Percentiles rank a stretch among this genome's conserved stretches.
These are phyloP conservation scores for Populus ilicifolia DNA, from an alignment of 345 rosid genomes.

Conservation along the genomic window DNA sequence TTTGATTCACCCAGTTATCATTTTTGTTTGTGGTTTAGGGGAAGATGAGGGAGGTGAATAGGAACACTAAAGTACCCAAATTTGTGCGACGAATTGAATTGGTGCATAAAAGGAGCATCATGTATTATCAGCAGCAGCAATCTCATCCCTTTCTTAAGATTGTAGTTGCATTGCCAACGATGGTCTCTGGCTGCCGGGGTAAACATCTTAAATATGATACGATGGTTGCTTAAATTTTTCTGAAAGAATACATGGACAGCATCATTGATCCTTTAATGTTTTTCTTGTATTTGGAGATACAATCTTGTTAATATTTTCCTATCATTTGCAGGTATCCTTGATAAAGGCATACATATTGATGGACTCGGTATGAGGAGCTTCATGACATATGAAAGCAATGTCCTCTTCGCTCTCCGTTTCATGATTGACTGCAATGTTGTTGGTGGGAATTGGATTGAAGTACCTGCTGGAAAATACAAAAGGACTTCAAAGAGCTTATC, in stretches of 20 bases:
- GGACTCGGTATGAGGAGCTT: slow-evolving; percentile 90
- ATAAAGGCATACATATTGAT: slow-evolving; percentile 89
- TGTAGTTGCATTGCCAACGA: slow-evolving; percentile 83
- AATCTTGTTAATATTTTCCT: background rate
- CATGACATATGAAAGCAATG: slow-evolving; percentile 91
- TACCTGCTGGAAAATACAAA: slow-evolving; percentile 75
- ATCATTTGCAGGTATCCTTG: slow-evolving; percentile 70
- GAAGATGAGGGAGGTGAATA: slow-evolving; percentile 73
- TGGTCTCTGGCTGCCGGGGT: slow-evolving; percentile 94
- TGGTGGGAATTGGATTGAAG: slow-evolving; percentile 99
- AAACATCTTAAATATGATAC: slow-evolving; percentile 10
- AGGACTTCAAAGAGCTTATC: slow-evolving; percentile 60
- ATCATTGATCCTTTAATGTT: background rate
- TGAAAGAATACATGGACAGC: background rate
- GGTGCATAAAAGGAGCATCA: slow-evolving; percentile 78
- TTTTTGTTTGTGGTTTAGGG: slow-evolving; percentile 39
- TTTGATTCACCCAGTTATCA: background rate
- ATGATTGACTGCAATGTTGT: slow-evolving; percentile 84
- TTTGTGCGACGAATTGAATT: slow-evolving; percentile 57
- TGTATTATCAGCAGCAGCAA: slow-evolving; percentile 84
- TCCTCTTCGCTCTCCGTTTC: slow-evolving; percentile 89
- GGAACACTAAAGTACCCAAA: slow-evolving; percentile 56
- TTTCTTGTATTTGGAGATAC: background rate
- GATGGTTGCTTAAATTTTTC: background rate
- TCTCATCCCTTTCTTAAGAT: slow-evolving; percentile 84